Evolutionary conservation across 75 land plant species (phyloP).

Genomic region (Isoetes taiwanensis): DNA sequence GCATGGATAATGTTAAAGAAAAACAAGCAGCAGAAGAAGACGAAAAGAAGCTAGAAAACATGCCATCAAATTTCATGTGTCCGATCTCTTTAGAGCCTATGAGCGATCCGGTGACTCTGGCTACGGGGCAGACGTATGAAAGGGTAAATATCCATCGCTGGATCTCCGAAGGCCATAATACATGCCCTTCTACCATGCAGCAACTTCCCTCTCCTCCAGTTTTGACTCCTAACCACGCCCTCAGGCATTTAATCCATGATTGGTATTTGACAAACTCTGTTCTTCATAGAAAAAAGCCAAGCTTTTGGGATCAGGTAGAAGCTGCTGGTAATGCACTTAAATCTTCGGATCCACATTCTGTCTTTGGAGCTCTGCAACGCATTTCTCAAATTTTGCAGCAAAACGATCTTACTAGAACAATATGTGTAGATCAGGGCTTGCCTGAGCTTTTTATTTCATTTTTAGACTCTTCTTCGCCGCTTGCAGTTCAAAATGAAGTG

Average conservation of each 20-base stretch:
- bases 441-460: slow-evolving; percentile 21
- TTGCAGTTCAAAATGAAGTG: slow-evolving; percentile 43
- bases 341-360: slow-evolving; percentile 5
- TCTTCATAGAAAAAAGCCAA: slow-evolving; percentile 40
- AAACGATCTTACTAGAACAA: not conserved
- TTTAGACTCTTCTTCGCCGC: slow-evolving; percentile 42
- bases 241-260: slow-evolving; percentile 7
- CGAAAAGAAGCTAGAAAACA: too few relatives aligned
- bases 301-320: slow-evolving; percentile 25
- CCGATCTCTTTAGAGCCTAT: too few relatives aligned
- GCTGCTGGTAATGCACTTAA: slow-evolving; percentile 10
- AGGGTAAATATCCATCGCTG: too few relatives aligned
- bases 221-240: slow-evolving; percentile 10
- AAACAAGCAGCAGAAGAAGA: too few relatives aligned
- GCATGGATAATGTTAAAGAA: too few relatives aligned
- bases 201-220: too few relatives aligned
- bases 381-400: not conserved
- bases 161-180: too few relatives aligned
- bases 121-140: too few relatives aligned
- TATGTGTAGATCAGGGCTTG: slow-evolving; percentile 21
- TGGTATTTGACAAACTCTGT: slow-evolving; percentile 11
- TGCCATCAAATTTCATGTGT: too few relatives aligned
- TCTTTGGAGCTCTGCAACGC: slow-evolving; percentile 8
- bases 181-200: too few relatives aligned
- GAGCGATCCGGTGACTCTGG: too few relatives aligned